phyloP scores from a whole-genome alignment of 1,284 basidiomycete genomes.

The Anthracocystis panici-leucophaei region DNA sequence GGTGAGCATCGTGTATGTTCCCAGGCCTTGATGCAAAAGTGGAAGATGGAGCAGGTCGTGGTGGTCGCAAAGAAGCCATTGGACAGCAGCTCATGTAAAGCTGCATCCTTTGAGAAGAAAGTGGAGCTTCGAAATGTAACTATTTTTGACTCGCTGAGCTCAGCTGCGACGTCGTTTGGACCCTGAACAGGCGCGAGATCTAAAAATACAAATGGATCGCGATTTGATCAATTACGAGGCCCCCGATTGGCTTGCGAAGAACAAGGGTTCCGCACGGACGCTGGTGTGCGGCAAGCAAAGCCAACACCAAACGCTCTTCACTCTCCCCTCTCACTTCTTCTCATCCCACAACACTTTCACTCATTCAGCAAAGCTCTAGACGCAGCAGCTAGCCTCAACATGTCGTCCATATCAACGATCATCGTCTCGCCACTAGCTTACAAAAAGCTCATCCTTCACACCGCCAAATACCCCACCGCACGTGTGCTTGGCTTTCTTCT shows the following conservation, averaged over 20 bases:
- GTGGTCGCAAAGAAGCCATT: neutral
- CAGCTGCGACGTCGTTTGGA: conserved; percentile 31
- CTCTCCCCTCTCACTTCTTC: neutral
- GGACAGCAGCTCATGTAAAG: neutral
- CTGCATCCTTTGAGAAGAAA: conserved; percentile 22
- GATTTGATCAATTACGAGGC: conserved; percentile 6
- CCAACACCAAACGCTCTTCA: neutral
- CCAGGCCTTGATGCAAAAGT: neutral
- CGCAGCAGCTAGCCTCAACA: neutral
- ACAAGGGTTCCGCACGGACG: conserved; percentile 42
- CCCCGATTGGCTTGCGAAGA: conserved; percentile 18
- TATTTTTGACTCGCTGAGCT: conserved; percentile 24
- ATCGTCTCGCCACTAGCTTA: conserved; percentile 39
- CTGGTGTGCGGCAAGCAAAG: conserved; percentile 5
- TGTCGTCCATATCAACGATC: conserved; percentile 28
- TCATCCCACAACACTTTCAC: too few species aligned
- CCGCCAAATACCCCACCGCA: conserved; percentile 48
- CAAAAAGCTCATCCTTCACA: conserved; percentile 47
- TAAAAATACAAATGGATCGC: neutral
- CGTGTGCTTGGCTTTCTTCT: conserved; percentile 44
- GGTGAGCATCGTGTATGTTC: conserved; percentile 32
- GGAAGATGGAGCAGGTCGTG: neutral
- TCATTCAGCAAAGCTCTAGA: too few species aligned
- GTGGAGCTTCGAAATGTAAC: conserved; percentile 16
- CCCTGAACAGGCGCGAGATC: conserved; percentile 6